phyloP scores from a whole-genome alignment of 2,329 filamentous ascomycete species.

The Botrytis pseudocinerea region DNA sequence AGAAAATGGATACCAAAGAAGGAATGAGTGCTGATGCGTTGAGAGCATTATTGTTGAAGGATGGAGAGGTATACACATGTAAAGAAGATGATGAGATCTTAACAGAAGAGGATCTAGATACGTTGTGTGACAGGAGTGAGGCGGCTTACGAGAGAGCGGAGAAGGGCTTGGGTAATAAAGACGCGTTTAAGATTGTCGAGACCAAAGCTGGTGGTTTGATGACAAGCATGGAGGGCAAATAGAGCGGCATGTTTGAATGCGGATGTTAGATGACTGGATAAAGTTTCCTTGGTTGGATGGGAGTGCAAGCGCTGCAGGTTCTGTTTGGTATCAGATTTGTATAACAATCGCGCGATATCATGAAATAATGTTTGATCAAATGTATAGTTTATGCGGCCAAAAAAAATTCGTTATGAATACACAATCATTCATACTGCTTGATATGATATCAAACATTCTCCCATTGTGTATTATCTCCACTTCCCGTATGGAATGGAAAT shows the following conservation, averaged over 20 bases:
- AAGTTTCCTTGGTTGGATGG: background rate
- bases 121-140: conserved; percentile 71
- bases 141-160: conserved; percentile 70
- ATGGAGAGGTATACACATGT: conserved; percentile 66
- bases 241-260: background rate
- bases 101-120: conserved; percentile 72
- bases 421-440: background rate
- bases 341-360: background rate
- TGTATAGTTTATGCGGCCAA: background rate
- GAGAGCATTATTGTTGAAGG: conserved; percentile 63
- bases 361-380: conserved; percentile 7
- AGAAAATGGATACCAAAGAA: conserved; percentile 56
- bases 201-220: conserved; percentile 57
- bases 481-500: background rate
- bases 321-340: conserved; percentile 13
- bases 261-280: background rate
- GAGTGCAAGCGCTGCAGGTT: background rate
- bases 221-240: conserved; percentile 31
- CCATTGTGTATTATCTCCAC: background rate
- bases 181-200: conserved; percentile 75
- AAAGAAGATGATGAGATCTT: conserved; percentile 66
- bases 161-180: conserved; percentile 71
- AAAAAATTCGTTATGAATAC: background rate
- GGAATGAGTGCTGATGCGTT: conserved; percentile 61
- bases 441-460: background rate